Base-by-base conservation (phyloP, 768 basidiomycete genomes). In the Peribolospora baueri region DNA sequence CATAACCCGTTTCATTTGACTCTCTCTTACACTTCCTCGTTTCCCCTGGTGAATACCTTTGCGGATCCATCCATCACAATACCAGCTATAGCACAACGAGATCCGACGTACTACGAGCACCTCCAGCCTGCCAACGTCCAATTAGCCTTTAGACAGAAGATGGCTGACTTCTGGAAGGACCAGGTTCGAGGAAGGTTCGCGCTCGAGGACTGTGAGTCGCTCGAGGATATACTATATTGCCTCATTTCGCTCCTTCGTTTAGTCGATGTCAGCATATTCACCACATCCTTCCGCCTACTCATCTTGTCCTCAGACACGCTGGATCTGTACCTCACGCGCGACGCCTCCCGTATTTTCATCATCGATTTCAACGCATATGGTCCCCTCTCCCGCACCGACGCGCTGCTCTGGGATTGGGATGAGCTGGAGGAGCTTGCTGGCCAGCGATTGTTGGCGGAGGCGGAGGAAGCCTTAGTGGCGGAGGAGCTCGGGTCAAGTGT, bases 311-410 rank as follows among this genome's bases (percentile, higher is more conserved):
- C 62, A 90, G 90, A 93, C 64, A 70, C 75, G 7, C 80, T 97
- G 61, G 90, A 97, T 65, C 68, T 93, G 49, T 75, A 90, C 57
- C 74, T 95, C 42, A 86, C 85, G 3, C 79, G 85, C 39, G 79
- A 87, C 65, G 72, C 85, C 42, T 67, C 74, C 2, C 73, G 77
- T 8, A 83, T 77, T 11, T 82, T 87, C 67, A 72, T 97, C 60
- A 65, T 97, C 63, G 91, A 95, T 65, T 86, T 95, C 68, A 87
- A 87, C 60, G 85, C 87, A 0, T 93, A 81, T 62, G 75, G 80
- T 8, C 75, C 78, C 4, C 25, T 25, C 25, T 25, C 25, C 25
- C 78, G 76, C 43, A 93, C 91, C n/a, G 88, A 95, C 61, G 66
- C 86, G 0, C 74, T 91, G 0, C 71, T 93, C 13, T 95, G 91